Conservation (phyloP, 768 basidiomycete genomes). For the Phylloporus scabripes region DNA sequence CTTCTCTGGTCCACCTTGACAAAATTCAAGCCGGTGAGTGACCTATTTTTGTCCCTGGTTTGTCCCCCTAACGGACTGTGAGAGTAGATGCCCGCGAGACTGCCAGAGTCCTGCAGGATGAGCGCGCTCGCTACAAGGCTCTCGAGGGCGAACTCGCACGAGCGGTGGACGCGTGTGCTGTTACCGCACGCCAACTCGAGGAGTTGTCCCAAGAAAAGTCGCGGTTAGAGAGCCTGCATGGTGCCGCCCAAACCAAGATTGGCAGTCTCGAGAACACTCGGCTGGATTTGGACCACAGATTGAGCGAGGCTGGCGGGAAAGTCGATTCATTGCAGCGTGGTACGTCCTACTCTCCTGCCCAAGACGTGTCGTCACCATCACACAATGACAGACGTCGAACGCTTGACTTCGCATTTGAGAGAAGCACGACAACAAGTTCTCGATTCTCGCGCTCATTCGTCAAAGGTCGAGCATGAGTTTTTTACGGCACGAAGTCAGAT, state of each 20-base stretch:
- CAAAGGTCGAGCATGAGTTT: slow-evolving; percentile 19
- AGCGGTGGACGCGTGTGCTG: slow-evolving; percentile 7
- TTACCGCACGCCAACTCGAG: slow-evolving; percentile 11
- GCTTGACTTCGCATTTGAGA: slow-evolving; percentile 16
- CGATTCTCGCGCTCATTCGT: slow-evolving; percentile 9
- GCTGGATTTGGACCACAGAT: slow-evolving; percentile 10
- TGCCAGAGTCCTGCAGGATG: slow-evolving; percentile 15
- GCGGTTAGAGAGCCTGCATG: slow-evolving; percentile 15
- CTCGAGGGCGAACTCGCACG: slow-evolving; percentile 22
- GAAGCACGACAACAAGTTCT: slow-evolving; percentile 10
- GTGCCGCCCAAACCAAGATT: slow-evolving; percentile 13
- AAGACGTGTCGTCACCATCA: slow-evolving; percentile 28
- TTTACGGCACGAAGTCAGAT: slow-evolving; percentile 16
- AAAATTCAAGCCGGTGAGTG: slow-evolving; percentile 29
- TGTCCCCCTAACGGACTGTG: neutral
- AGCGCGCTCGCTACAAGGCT: slow-evolving; percentile 13
- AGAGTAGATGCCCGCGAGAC: slow-evolving; percentile 14
- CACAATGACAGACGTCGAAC: slow-evolving; percentile 15
- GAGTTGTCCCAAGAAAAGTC: slow-evolving; percentile 22
- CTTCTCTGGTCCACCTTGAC: slow-evolving; percentile 26
- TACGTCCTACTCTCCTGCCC: slow-evolving; percentile 14
- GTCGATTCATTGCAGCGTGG: slow-evolving; percentile 18
- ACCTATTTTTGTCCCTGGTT: neutral
- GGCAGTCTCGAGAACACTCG: slow-evolving; percentile 10
- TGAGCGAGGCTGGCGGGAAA: slow-evolving; percentile 3